Base-by-base conservation (phyloP, 805 yeast genomes). In the Saturnispora quitensis region DNA sequence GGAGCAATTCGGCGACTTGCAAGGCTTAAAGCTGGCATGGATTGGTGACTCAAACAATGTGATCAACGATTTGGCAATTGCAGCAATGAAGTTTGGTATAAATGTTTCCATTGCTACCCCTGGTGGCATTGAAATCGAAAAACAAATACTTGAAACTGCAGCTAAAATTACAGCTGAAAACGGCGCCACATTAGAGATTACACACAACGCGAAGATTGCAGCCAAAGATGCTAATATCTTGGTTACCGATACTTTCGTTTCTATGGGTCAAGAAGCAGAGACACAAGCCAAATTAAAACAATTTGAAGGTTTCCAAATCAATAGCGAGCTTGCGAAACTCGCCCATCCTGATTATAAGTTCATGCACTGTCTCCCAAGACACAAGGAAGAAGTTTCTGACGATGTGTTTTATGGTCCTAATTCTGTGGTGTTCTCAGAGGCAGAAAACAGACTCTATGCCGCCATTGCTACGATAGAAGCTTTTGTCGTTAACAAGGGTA, bases 291-390 rank as follows among this genome's bases (percentile, higher is more conserved):
- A 90, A 56, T 72, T 93, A 59, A 73, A 81, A 62, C 90, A 89
- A 69, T 93, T 93, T 66, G 76, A 73, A 15, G 96, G 95, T 1
- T 93, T 83, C 75, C 97, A 89, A 71, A 84, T 93, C 53, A 82
- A 89, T 38, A 66, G 73, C 17, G 82, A 81, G 33, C 72, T 90
- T 72, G 78, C 86, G 25, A 62, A 71, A 13, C 86, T 87, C 5
- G 78, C 77, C 43, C 84, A 86, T 43, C 75, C 72, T 17, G 69
- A 78, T 63, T 91, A 91, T 86, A 88, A 81, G 66, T 93, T 93
- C 70, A 90, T 93, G 98, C 99, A 93, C 68, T 93, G 99, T 69
- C 75, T 93, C 59, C 99, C 99, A 57, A 84, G 99, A 70, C 96
- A 93, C 61, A 77, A 80, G 27, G 97, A 90, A 67, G 99, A 93